Evolutionary conservation across 495 filamentous ascomycete species (phyloP).

Genomic region (Cairneyella variabilis): DNA sequence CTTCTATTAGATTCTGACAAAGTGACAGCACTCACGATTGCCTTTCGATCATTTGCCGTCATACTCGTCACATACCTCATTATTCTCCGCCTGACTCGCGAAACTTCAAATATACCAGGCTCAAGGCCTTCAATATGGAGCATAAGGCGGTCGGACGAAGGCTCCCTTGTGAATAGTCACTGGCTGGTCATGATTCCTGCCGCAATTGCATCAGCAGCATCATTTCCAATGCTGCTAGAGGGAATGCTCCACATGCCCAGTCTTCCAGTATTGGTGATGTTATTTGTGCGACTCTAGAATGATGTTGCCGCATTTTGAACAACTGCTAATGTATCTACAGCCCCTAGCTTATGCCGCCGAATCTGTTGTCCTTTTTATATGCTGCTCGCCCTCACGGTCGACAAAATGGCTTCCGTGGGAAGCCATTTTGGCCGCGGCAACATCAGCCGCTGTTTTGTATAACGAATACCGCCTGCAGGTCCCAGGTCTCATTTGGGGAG

Average conservation of each 20-base stretch:
- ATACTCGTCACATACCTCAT: background rate
- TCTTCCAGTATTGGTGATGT: background rate
- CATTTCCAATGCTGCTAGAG: background rate
- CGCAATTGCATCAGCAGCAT: background rate
- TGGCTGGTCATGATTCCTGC: background rate
- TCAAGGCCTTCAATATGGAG: background rate
- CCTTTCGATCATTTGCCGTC: background rate
- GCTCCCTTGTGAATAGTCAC: background rate
- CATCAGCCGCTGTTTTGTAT: constrained; percentile 8
- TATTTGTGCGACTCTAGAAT: background rate
- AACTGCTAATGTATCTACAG: background rate
- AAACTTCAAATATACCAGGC: background rate
- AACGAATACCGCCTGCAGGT: constrained; percentile 22
- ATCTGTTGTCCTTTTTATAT: constrained; percentile 6
- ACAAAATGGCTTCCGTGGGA: constrained; percentile 12
- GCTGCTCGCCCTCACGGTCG: background rate
- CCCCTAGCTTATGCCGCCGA: constrained; percentile 15
- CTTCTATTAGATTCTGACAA: background rate
- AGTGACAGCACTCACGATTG: constrained; percentile 8
- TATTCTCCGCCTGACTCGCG: background rate
- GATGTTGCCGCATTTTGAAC: background rate
- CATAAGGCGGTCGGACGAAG: background rate
- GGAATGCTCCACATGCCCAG: background rate
- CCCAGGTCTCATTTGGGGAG: constrained; percentile 9
- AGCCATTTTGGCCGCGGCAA: background rate